These are phyloP conservation scores for Thymus quinquecostatus DNA, from an alignment of 257 asterid species.

Conservation along the genomic window DNA sequence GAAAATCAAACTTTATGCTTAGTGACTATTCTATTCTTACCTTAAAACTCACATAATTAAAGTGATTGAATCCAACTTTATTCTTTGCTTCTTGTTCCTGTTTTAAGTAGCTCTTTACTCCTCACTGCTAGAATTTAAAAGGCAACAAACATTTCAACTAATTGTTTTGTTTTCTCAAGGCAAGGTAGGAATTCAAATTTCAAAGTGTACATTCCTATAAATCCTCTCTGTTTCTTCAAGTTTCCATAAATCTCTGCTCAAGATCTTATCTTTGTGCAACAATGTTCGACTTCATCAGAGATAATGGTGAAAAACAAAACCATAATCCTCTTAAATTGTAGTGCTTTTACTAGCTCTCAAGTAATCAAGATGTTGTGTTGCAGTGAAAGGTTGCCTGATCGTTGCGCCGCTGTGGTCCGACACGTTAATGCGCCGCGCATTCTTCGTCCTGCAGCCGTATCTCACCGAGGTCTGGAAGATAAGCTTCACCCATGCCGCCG, in stretches of 20 bases:
- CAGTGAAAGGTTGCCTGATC: slow-evolving; percentile 9
- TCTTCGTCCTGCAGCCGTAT: slow-evolving; percentile 55
- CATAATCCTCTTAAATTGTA: too few relatives aligned
- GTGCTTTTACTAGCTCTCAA: too few relatives aligned
- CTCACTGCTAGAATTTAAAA: background rate
- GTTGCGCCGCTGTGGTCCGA: slow-evolving; percentile 43
- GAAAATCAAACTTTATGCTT: too few relatives aligned
- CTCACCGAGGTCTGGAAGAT: slow-evolving; percentile 61
- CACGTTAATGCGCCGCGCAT: slow-evolving; percentile 36
- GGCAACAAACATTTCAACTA: background rate
- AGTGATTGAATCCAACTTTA: background rate
- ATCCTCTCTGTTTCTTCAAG: background rate
- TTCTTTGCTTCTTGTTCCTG: background rate
- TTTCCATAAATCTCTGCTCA: background rate
- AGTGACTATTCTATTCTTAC: too few relatives aligned
- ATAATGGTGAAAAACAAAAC: slow-evolving; percentile 23
- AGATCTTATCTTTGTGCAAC: background rate
- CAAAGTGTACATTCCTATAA: background rate
- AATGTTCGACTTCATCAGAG: slow-evolving; percentile 37
- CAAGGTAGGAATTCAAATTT: too few relatives aligned
- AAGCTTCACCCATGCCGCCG: slow-evolving; percentile 57
- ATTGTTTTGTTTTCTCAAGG: too few relatives aligned
- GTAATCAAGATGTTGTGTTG: background rate
- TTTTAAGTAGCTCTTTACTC: background rate
- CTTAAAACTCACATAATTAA: too few relatives aligned